Conservation (phyloP, 2,329 filamentous ascomycete genomes). For the Hypoxylon sp. region DNA sequence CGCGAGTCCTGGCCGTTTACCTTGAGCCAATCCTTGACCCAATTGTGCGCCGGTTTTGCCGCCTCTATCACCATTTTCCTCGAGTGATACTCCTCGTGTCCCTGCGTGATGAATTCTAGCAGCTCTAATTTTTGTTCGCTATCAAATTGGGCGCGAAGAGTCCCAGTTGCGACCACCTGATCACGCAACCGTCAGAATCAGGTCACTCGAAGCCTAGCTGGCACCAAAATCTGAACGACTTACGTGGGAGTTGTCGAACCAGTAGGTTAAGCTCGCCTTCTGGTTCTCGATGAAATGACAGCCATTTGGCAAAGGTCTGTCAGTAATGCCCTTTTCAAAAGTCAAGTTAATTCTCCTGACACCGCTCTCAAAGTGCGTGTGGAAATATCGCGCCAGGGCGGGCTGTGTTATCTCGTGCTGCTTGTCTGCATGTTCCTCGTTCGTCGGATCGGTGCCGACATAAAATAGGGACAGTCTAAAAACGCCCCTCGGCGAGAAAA, state of each 20-base stretch:
- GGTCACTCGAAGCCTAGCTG: neutral
- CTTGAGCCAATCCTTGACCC: slow-evolving; percentile 76
- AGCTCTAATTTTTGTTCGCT: slow-evolving; percentile 84
- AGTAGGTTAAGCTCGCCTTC: slow-evolving; percentile 87
- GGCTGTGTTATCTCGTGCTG: slow-evolving; percentile 88
- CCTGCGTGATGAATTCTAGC: slow-evolving; percentile 83
- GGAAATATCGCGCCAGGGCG: slow-evolving; percentile 89
- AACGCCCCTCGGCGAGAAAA: slow-evolving; percentile 84
- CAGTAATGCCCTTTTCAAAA: slow-evolving; percentile 76
- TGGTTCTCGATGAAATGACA: slow-evolving; percentile 82
- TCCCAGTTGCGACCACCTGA: slow-evolving; percentile 83
- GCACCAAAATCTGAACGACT: slow-evolving; percentile 53
- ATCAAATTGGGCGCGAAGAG: slow-evolving; percentile 84
- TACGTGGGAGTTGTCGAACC: slow-evolving; percentile 88
- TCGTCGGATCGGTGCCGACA: slow-evolving; percentile 57
- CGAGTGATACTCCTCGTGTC: slow-evolving; percentile 87
- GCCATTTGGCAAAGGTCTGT: slow-evolving; percentile 71
- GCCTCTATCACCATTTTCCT: slow-evolving; percentile 74
- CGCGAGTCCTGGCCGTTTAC: slow-evolving; percentile 71
- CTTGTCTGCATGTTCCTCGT: slow-evolving; percentile 75
- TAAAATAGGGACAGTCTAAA: slow-evolving; percentile 80
- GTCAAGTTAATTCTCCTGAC: slow-evolving; percentile 89
- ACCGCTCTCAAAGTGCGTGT: slow-evolving; percentile 89
- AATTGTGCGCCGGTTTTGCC: slow-evolving; percentile 73
- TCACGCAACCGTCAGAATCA: slow-evolving; percentile 49